Evolutionary conservation across 129 eudicot species (phyloP), one percentile per base, ranked within the genome.

Genomic region (Flaveria trinervia): DNA sequence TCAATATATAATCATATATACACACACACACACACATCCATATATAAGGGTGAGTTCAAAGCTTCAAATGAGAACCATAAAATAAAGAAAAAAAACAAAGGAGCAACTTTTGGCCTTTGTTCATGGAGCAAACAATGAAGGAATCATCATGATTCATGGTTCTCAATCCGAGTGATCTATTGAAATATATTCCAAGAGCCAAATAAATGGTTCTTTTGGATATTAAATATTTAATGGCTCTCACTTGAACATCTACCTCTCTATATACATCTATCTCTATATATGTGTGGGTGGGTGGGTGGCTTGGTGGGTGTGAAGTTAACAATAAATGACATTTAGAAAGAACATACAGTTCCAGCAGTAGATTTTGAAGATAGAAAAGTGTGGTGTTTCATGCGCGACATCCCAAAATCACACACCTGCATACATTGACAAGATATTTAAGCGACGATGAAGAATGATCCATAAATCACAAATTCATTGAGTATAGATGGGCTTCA

Each of bases 371-470:
- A 93, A 64, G 98, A 88, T 49, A 93, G 78, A 79, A 88, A 92
- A 14, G 98, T 92, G 74, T 92, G 87, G 87, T 92, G 96, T 84
- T 89, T 88, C 89, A 90, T 66, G 59, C 98, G 94, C 9, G 98
- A 92, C 96, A 92, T 83, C 76, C 98, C 98, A 85, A 91, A 91
- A 81, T 91, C 95, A 82, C 97, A 86, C 33, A 91, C 95, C 97
- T 91, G 87, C 77, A 79, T 18, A 73, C 9, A 61, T 77, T 46
- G 57, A 26, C 5, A 61, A 25, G 54, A 80, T 28, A 79, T 4
- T 2, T 11, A 13, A 50, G 60, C 71, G 60, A 23, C 60, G 43
- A 28, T 71, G 22, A 15, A 84, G 88, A 55, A 52, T 91, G 90
- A 92, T 77, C 77, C 97, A 95, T 78, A 92, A 87, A 77, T 89